Base-by-base conservation (phyloP, 768 basidiomycete species). In the Dentipellis sp. region DNA sequence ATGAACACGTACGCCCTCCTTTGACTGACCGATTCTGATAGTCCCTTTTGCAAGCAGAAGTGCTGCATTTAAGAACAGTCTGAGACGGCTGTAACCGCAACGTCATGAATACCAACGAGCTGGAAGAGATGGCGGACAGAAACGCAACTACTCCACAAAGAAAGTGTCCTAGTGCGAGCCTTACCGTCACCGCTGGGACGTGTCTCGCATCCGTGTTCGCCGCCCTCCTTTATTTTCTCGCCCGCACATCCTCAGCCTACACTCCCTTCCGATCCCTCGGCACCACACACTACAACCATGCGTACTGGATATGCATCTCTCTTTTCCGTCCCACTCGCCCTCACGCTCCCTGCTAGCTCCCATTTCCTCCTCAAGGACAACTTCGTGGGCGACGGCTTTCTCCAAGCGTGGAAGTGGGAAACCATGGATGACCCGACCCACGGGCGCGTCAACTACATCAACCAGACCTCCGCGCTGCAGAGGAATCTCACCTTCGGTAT, bases 361-460 rank as follows among this genome's bases (percentile, higher is more conserved):
- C 14, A 19, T 21, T 56, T 61, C 48, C 40, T 29, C 36, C 56
- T 58, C 14, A 22, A 61, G 42, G 56, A 62, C 37, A 7, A 53
- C 22, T 62, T 56, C 64, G 56, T 70, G 47, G 76, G 75, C 38
- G 8, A 54, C 11, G 69, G 71, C 62, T 86, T 86, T 63, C 70
- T 77, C 56, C 52, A 71, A 17, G 57, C 56, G 6, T 86, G 76
- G 71, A 66, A 62, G 1, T 84, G 77, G 77, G 73, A 80, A 59
- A 76, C 74, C 8, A 53, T 65, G 23, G 62, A 75, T 56, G 83
- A 86, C 63, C 83, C 82, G n/a, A 86, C 83, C 0, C 78, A 83
- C 58, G 83, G 83, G n/a, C 70, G 78, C 52, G 80, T 82, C 56
- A 78, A 83, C 66, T 85, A 81, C 58, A 72, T 84, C 36, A 72